phyloP scores from a whole-genome alignment of 805 yeast species.

The Soucietia sequanensis region DNA sequence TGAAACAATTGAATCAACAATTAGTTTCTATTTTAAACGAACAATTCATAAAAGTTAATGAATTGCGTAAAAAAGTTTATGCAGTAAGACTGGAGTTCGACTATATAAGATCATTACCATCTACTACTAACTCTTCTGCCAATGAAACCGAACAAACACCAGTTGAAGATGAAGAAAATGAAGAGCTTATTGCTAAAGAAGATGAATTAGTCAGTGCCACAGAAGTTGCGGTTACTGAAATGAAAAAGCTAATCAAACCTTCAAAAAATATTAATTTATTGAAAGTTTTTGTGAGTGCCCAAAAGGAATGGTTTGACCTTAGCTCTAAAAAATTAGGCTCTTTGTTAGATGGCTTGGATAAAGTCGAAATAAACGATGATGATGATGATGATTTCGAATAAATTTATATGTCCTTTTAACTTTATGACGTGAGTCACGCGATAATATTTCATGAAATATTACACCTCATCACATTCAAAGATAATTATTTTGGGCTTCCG shows the following conservation, averaged over 20 bases:
- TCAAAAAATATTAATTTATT: slow-evolving; percentile 61
- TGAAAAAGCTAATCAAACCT: slow-evolving; percentile 71
- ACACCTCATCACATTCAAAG: no score
- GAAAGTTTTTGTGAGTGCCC: slow-evolving; percentile 67
- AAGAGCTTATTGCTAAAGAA: slow-evolving; percentile 57
- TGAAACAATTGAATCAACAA: slow-evolving; percentile 56
- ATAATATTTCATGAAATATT: no score
- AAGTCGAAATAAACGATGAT: slow-evolving; percentile 35
- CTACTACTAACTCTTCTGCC: not conserved
- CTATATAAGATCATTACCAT: slow-evolving; percentile 60
- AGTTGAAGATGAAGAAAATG: slow-evolving; percentile 49
- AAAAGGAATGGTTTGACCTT: slow-evolving; percentile 51
- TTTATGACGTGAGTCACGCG: no score
- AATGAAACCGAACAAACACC: slow-evolving; percentile 19
- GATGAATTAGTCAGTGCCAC: slow-evolving; percentile 81
- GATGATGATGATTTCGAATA: slow-evolving; percentile 23
- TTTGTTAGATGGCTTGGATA: slow-evolving; percentile 29
- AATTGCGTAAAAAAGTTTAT: slow-evolving; percentile 67
- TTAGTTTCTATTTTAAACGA: slow-evolving; percentile 52
- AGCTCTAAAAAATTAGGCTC: slow-evolving; percentile 33
- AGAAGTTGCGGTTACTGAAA: slow-evolving; percentile 72
- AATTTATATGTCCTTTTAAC: not conserved
- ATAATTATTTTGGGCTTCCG: no score
- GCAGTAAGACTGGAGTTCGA: slow-evolving; percentile 70
- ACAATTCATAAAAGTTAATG: slow-evolving; percentile 59